Evolutionary conservation across 139 green algal genomes (phyloP).

Genomic region (Nannochloris sp.): DNA sequence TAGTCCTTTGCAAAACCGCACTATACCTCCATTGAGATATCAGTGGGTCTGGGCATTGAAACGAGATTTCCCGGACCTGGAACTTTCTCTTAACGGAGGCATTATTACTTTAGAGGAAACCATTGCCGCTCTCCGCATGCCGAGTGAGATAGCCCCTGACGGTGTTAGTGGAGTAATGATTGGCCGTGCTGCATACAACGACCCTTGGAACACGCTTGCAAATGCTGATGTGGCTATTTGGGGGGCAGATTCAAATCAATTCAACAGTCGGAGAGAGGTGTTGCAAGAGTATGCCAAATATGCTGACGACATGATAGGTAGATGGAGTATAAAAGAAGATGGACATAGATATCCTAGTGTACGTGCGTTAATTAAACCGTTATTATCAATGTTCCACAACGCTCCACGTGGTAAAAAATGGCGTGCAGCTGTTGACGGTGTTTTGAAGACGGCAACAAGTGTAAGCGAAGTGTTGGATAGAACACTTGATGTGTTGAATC

Average conservation of each 20-base stretch:
- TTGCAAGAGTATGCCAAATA: constrained; percentile 66
- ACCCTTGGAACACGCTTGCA: constrained; percentile 70
- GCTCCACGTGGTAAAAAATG: constrained; percentile 53
- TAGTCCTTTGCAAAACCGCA: constrained; percentile 84
- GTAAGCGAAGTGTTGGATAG: constrained; percentile 27
- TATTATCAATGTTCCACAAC: constrained; percentile 78
- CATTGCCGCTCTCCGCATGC: constrained; percentile 35
- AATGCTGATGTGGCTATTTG: constrained; percentile 70
- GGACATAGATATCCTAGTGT: constrained; percentile 35
- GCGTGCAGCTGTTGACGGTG: constrained; percentile 27
- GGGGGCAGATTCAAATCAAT: constrained; percentile 47
- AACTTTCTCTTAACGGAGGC: constrained; percentile 68
- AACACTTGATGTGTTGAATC: constrained; percentile 31
- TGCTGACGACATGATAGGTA: constrained; percentile 59
- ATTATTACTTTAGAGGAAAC: constrained; percentile 28
- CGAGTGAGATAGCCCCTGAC: constrained; percentile 29
- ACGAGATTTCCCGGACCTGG: constrained; percentile 84
- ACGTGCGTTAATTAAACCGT: constrained; percentile 61
- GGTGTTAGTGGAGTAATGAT: constrained; percentile 85
- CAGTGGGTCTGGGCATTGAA: constrained; percentile 81
- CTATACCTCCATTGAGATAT: constrained; percentile 72
- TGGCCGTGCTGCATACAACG: constrained; percentile 76
- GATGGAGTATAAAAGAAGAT: constrained; percentile 33
- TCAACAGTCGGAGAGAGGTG: constrained; percentile 56
- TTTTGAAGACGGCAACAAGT: background rate